Conservation (phyloP, 2,329 filamentous ascomycete genomes). For the Epicoccum nigrum region DNA sequence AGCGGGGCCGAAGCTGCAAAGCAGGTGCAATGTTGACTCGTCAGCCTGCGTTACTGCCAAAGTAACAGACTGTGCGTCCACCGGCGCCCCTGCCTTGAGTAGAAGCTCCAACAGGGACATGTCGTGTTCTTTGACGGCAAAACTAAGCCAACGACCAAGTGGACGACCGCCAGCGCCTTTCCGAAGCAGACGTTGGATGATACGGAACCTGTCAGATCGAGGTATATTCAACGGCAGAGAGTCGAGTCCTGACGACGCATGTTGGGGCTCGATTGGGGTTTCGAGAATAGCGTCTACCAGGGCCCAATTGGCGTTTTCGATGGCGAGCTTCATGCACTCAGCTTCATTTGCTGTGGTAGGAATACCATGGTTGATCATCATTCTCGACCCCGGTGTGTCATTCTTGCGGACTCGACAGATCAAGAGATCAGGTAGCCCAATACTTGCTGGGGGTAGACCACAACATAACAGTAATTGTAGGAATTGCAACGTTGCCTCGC, state of each 20-base stretch:
- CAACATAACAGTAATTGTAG: constrained; percentile 44
- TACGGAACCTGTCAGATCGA: constrained; percentile 31
- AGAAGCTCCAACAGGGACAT: constrained; percentile 35
- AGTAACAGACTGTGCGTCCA: constrained; percentile 21
- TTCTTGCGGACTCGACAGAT: constrained; percentile 38
- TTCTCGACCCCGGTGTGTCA: constrained; percentile 35
- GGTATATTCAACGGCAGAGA: constrained; percentile 28
- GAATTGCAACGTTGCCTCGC: constrained; percentile 35
- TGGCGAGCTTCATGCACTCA: constrained; percentile 37
- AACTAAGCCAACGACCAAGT: constrained; percentile 35
- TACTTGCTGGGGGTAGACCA: constrained; percentile 36
- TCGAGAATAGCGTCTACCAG: constrained; percentile 35
- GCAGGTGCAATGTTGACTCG: constrained; percentile 31
- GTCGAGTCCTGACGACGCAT: constrained; percentile 37
- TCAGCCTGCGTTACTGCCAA: constrained; percentile 38
- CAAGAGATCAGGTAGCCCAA: constrained; percentile 37
- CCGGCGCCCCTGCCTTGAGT: constrained; percentile 33
- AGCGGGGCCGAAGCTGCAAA: constrained; percentile 33
- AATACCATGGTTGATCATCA: constrained; percentile 39
- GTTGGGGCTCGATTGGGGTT: constrained; percentile 30
- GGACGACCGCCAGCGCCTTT: constrained; percentile 38
- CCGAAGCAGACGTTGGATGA: constrained; percentile 32
- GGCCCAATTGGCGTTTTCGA: constrained; percentile 38
- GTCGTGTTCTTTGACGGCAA: constrained; percentile 40
- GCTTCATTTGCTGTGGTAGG: constrained; percentile 37